Evolutionary conservation across 495 filamentous ascomycete species (phyloP).

Genomic region (Hyaloscypha finlandica): DNA sequence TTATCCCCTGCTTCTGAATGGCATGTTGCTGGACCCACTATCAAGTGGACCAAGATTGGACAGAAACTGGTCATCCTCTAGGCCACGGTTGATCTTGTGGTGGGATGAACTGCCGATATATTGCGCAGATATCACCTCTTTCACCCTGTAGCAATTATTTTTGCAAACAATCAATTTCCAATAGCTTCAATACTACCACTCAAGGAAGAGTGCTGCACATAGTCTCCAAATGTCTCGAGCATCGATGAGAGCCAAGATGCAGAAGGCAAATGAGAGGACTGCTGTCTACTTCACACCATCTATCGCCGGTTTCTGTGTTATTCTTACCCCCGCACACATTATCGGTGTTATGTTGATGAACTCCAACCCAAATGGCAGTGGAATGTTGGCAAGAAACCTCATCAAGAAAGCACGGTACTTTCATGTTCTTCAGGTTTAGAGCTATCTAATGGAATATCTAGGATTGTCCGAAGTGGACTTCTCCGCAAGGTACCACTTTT

Average conservation of each 20-base stretch:
- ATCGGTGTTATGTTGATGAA: neutral
- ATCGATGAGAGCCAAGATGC: conserved; percentile 26
- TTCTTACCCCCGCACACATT: neutral
- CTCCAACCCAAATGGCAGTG: neutral
- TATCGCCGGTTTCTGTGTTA: neutral
- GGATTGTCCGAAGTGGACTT: neutral
- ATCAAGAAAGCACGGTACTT: neutral
- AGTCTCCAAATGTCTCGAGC: conserved; percentile 1
- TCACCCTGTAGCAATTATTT: neutral
- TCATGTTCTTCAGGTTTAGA: neutral
- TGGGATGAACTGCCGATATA: neutral
- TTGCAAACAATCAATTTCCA: neutral
- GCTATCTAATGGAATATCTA: neutral
- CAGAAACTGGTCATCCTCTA: neutral
- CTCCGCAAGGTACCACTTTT: neutral
- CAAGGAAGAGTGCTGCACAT: neutral
- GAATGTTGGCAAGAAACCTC: neutral
- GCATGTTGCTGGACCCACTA: neutral
- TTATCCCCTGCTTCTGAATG: neutral
- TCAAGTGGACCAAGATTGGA: neutral
- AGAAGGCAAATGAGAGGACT: conserved; percentile 37
- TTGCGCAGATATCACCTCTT: neutral
- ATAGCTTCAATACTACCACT: neutral
- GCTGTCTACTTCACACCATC: conserved; percentile 46
- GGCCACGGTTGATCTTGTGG: neutral